These are phyloP conservation scores for Plasmodium coatneyi DNA, from an alignment of 169 alveolate species.

Conservation along the genomic window DNA sequence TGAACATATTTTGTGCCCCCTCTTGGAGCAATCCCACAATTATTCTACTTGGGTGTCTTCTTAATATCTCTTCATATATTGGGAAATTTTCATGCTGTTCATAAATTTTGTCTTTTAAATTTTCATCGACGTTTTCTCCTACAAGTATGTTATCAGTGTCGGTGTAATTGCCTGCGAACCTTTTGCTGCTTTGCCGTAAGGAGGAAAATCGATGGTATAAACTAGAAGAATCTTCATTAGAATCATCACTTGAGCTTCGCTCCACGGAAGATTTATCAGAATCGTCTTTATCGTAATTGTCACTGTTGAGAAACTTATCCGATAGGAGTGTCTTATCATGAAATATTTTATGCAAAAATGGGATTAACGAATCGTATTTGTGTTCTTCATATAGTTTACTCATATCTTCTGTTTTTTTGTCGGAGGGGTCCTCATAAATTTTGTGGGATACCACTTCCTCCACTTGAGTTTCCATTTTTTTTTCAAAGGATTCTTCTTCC, in stretches of 20 bases:
- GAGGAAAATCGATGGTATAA: neutral
- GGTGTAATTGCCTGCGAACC: neutral
- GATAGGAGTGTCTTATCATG: neutral
- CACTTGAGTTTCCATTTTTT: neutral
- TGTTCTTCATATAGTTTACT: neutral
- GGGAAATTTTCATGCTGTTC: neutral
- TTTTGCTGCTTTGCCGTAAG: neutral
- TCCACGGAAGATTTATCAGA: neutral
- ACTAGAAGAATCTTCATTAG: neutral
- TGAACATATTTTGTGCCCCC: slow-evolving; percentile 5
- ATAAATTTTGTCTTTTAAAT: slow-evolving; percentile 19
- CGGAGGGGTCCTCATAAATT: neutral
- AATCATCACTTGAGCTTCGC: neutral
- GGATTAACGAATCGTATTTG: neutral
- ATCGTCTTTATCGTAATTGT: neutral
- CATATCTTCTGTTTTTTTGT: neutral
- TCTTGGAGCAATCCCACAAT: slow-evolving; percentile 2
- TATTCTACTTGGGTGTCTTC: neutral
- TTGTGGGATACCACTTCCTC: neutral
- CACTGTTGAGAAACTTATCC: neutral
- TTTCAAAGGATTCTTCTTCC: neutral
- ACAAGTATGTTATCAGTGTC: neutral
- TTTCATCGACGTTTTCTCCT: neutral
- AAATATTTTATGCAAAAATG: neutral
- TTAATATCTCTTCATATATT: neutral